Conservation (phyloP, 2,329 filamentous ascomycete genomes). For the Colletotrichum viniferum region DNA sequence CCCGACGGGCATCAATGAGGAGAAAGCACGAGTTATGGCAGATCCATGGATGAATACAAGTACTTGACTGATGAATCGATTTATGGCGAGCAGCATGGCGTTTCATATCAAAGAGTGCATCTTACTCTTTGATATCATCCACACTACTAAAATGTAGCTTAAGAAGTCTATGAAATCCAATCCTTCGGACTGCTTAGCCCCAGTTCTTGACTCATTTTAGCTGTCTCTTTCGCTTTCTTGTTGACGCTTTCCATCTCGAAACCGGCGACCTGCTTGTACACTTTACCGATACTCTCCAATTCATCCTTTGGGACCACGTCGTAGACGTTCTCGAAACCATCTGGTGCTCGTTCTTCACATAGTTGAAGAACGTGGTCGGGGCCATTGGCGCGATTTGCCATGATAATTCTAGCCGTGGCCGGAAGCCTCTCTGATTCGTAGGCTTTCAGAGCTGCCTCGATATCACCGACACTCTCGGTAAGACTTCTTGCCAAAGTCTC, state of each 20-base stretch:
- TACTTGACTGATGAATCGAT: not conserved
- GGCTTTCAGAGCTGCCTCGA: not conserved
- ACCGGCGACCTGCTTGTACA: slow-evolving; percentile 5
- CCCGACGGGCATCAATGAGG: not conserved
- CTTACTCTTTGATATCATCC: not conserved
- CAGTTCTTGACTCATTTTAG: not conserved
- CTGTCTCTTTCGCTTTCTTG: not conserved
- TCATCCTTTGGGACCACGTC: slow-evolving; percentile 2
- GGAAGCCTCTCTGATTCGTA: slow-evolving; percentile 1
- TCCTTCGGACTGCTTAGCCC: not conserved
- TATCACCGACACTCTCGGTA: not conserved
- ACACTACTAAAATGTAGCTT: not conserved
- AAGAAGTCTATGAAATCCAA: not conserved
- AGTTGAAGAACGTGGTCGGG: slow-evolving; percentile 6
- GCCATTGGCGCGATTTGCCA: slow-evolving; percentile 2
- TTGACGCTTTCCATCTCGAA: slow-evolving; percentile 11
- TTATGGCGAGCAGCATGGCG: not conserved
- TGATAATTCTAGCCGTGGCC: not conserved
- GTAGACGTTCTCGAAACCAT: not conserved
- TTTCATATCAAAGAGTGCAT: not conserved
- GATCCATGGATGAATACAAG: not conserved
- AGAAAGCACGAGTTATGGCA: not conserved
- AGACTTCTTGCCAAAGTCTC: not conserved
- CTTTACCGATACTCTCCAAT: not conserved
- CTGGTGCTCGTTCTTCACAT: slow-evolving; percentile 1